A percentile compares a stretch with the other conserved stretches of the same genome.
Evolutionary conservation across 805 yeast genomes (phyloP).

Genomic region (Kazachstania kunashirensis): DNA sequence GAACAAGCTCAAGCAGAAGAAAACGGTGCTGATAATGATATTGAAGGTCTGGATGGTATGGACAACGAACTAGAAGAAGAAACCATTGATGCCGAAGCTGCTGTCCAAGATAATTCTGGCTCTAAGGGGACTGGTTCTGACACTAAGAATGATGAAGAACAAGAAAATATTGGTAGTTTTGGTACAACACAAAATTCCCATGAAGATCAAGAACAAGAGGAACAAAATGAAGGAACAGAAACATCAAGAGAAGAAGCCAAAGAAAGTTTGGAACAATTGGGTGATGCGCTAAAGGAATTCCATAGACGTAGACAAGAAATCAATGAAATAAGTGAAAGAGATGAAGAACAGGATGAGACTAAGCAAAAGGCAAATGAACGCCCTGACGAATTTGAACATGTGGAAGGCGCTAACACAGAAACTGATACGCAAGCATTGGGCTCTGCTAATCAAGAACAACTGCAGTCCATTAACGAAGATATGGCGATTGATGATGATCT

Average conservation of each 20-base stretch:
- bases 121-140: slow-evolving; percentile 57
- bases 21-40: slow-evolving; percentile 35
- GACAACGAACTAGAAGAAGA: slow-evolving; percentile 36
- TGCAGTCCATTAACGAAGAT: slow-evolving; percentile 66
- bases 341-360: slow-evolving; percentile 36
- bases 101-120: slow-evolving; percentile 51
- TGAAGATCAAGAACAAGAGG: slow-evolving; percentile 32
- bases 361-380: slow-evolving; percentile 46
- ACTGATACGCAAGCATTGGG: slow-evolving; percentile 88
- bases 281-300: slow-evolving; percentile 85
- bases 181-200: slow-evolving; percentile 45
- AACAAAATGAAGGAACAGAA: slow-evolving; percentile 37
- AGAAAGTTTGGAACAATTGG: slow-evolving; percentile 77
- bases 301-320: slow-evolving; percentile 87
- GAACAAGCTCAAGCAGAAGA: slow-evolving; percentile 25
- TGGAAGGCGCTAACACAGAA: slow-evolving; percentile 70
- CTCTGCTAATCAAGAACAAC: slow-evolving; percentile 71
- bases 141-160: slow-evolving; percentile 41
- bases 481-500: slow-evolving; percentile 72
- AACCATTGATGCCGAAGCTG: slow-evolving; percentile 45
- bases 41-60: slow-evolving; percentile 50
- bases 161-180: slow-evolving; percentile 58
- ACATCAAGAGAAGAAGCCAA: slow-evolving; percentile 56
- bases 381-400: slow-evolving; percentile 80
- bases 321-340: slow-evolving; percentile 48